Evolutionary conservation across 148 eudicot species (phyloP).

Genomic region (Rhododendron ferrugineum): DNA sequence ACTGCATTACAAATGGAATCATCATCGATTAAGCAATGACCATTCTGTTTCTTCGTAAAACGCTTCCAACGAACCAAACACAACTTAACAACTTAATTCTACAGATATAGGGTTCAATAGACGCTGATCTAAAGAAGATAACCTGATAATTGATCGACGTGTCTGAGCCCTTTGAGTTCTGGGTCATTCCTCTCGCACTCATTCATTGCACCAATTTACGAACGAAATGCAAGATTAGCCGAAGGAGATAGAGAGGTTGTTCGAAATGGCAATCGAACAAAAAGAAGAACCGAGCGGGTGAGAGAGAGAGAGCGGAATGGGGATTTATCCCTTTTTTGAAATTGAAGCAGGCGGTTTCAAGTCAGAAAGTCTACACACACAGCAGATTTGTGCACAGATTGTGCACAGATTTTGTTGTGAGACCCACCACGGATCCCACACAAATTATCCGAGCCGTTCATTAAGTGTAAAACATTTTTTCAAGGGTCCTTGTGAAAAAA

Average conservation of each 20-base stretch:
- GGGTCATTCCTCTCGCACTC: constrained; percentile 3
- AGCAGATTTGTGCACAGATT: no score
- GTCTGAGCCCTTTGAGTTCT: background rate
- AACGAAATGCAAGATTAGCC: background rate
- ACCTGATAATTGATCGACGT: constrained; percentile 8
- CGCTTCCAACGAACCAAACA: background rate
- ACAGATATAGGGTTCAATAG: background rate
- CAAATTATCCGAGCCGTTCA: no score
- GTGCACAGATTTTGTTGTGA: no score
- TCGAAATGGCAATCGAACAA: background rate
- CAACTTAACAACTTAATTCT: background rate
- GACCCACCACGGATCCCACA: no score
- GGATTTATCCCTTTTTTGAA: background rate
- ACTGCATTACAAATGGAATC: background rate
- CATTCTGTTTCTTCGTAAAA: background rate
- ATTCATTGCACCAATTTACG: constrained; percentile 5
- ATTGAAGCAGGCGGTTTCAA: constrained; percentile 15
- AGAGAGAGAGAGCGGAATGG: background rate
- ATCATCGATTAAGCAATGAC: background rate
- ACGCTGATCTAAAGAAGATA: constrained; percentile 1
- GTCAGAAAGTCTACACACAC: no score
- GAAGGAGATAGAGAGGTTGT: background rate
- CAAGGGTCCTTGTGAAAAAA: no score
- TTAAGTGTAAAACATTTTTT: no score
- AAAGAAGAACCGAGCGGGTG: background rate